Base-by-base conservation (phyloP, 306 rosid genomes). In the Pterocarpus macrocarpus region DNA sequence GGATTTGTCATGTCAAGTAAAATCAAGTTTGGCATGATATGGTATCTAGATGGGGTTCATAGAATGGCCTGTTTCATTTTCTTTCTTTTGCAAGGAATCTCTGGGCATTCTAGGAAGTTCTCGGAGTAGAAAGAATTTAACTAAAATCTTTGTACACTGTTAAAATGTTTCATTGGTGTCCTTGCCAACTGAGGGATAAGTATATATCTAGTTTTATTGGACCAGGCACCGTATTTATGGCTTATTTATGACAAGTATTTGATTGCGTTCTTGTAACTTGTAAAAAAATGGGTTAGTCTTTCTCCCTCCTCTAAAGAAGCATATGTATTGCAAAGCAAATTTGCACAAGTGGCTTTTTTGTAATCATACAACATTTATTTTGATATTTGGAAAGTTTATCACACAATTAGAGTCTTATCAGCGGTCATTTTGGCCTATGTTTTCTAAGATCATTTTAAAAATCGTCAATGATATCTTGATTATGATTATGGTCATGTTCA, bases 261-360 rank as follows among this genome's bases (percentile, higher is more conserved):
- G 47, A 49, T 64, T 50, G 55, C 52, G 12, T 77, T 65, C 41
- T 50, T 32, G 80, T 63, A 76, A 28, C 41, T 50, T 32, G 80
- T 63, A 76, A 28, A 22, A 22, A 22, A 22, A 22, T 22, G 28
- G 28, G 0, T 22, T 22, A 22, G 28, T 22, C 28, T 22, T 22
- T 22, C 28, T 22, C 28, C 28, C 28, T 22, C 28, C 28, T 22
- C 28, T 22, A 22, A 22, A 22, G 28, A 22, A 22, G 28, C 28
- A 22, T 22, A 22, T 22, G 1, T 22, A 22, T 22, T 22, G 28
- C 28, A 22, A 22, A 22, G 28, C 28, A 22, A 22, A 22, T 22
- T 22, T 22, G 28, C 28, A 22, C 1, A 1, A 22, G 28, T 22
- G 28, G 28, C 28, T 22, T 22, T 22, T 22, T 22, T 22, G 1